Evolutionary conservation across 2,329 filamentous ascomycete genomes (phyloP), one percentile per base, ranked within the genome.

Genomic region (Diaporthe humulicola): DNA sequence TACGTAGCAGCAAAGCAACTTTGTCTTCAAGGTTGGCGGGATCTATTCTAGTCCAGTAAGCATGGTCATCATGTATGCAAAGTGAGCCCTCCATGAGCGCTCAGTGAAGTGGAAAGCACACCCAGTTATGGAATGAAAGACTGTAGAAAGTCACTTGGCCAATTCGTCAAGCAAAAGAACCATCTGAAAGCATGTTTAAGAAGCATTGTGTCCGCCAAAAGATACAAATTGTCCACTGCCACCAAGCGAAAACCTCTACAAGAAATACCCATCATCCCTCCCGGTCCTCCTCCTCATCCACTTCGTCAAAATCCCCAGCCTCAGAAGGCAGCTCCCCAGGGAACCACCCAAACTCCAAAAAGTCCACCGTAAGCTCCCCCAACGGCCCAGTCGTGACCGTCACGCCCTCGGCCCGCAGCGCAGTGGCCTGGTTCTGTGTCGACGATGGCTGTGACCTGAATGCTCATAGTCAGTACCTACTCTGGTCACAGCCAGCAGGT

Each of bases 331-430:
- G 77, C 10, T 77, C 76, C 0, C 83, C 78, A 5, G 90, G 90
- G 76, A 91, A 91, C 90, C 90, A 91, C 1, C 90, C 90, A 77
- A 85, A 90, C 60, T 85, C 82, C 0, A 76, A 82, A 70, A 91
- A 85, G 75, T 90, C 87, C 1, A 91, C 87, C 56, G 79, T 84
- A 60, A 89, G 80, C 79, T 90, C 89, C 1, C 89, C 89, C 77
- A 91, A 77, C 1, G 88, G 85, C 17, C 84, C 85, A 4, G 80
- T 83, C 17, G 83, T 82, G n/a, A 91, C 89, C 3, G 83, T 81
- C 14, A 91, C 88, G 2, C 88, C 89, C 77, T 91, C 90, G 0
- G 84, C 86, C 33, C 84, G 79, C 5, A 91, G 82, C 2, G 86
- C 87, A 0, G 83, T 81, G 0, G 88, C 90, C 77, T 91, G 90